Evolutionary conservation across 2,329 filamentous ascomycete genomes (phyloP).

Genomic region (Ustulina deusta): DNA sequence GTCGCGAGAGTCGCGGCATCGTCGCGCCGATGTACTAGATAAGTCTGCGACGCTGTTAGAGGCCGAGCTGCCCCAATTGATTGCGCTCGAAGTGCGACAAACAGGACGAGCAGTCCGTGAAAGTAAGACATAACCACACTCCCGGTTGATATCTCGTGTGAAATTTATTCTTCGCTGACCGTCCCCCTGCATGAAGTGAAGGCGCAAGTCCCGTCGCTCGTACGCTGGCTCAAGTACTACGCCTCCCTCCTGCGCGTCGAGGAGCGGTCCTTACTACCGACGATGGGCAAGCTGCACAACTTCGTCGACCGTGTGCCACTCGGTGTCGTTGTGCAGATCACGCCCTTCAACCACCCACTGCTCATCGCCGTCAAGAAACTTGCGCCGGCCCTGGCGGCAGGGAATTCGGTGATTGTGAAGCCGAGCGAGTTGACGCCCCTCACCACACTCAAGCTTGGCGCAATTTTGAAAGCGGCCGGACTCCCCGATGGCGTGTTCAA

Average conservation of each 20-base stretch:
- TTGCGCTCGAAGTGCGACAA: slow-evolving; percentile 73
- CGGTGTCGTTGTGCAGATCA: slow-evolving; percentile 68
- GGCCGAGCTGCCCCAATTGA: slow-evolving; percentile 65
- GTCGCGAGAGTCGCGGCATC: slow-evolving; percentile 67
- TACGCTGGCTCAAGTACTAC: slow-evolving; percentile 79
- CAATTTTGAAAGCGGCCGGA: slow-evolving; percentile 73
- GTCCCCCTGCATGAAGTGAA: slow-evolving; percentile 57
- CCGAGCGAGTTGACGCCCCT: slow-evolving; percentile 73
- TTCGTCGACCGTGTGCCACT: slow-evolving; percentile 67
- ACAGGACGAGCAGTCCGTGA: slow-evolving; percentile 77
- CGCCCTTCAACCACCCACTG: slow-evolving; percentile 70
- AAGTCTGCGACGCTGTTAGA: slow-evolving; percentile 67
- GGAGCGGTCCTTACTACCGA: slow-evolving; percentile 74
- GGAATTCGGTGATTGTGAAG: slow-evolving; percentile 71
- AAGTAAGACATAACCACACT: slow-evolving; percentile 49
- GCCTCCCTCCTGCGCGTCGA: slow-evolving; percentile 75
- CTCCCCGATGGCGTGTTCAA: slow-evolving; percentile 78
- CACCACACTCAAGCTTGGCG: slow-evolving; percentile 69
- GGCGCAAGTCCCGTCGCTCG: slow-evolving; percentile 73
- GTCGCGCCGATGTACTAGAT: slow-evolving; percentile 72
- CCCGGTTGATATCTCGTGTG: neutral
- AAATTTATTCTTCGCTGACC: neutral
- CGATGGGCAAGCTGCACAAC: slow-evolving; percentile 69
- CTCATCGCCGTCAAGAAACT: slow-evolving; percentile 71
- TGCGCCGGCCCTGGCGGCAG: slow-evolving; percentile 69